Evolutionary conservation across 768 basidiomycete species (phyloP).

Genomic region (Leccinum truebloodii): DNA sequence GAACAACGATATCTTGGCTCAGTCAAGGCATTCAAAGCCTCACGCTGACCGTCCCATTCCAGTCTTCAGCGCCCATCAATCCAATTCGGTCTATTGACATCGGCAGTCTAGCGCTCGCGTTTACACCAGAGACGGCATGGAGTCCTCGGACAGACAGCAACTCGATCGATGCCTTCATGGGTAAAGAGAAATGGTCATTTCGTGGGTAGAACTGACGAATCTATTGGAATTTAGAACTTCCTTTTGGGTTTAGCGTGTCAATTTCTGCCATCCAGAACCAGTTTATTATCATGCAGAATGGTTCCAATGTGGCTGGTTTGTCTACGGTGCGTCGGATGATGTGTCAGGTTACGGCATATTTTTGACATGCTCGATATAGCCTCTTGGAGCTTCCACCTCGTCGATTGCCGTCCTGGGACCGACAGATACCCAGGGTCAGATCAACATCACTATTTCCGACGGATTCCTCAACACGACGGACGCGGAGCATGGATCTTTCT

Average conservation of each 20-base stretch:
- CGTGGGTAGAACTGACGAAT: slow-evolving; percentile 5
- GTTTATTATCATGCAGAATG: slow-evolving; percentile 60
- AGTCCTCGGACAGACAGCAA: slow-evolving; percentile 56
- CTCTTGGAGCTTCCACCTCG: slow-evolving; percentile 63
- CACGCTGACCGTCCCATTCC: slow-evolving; percentile 63
- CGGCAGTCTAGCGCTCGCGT: slow-evolving; percentile 56
- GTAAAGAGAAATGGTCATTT: slow-evolving; percentile 36
- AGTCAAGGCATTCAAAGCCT: slow-evolving; percentile 59
- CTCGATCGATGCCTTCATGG: slow-evolving; percentile 57
- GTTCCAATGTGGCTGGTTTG: slow-evolving; percentile 54
- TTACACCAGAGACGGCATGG: slow-evolving; percentile 56
- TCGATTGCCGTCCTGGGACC: slow-evolving; percentile 51
- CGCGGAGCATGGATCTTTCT: slow-evolving; percentile 50
- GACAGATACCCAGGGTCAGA: slow-evolving; percentile 58
- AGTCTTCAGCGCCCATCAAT: slow-evolving; percentile 47
- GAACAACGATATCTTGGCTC: slow-evolving; percentile 74
- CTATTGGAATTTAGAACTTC: slow-evolving; percentile 47
- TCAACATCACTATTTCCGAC: slow-evolving; percentile 61
- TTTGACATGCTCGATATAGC: slow-evolving; percentile 38
- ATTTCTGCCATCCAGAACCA: slow-evolving; percentile 64
- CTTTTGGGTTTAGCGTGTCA: slow-evolving; percentile 65
- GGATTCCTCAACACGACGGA: slow-evolving; percentile 53
- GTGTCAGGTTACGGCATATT: background rate
- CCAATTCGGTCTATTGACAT: slow-evolving; percentile 69
- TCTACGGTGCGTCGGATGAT: slow-evolving; percentile 45